Evolutionary conservation across 2,329 filamentous ascomycete genomes (phyloP).

Genomic region (Akanthomyces lecanii): DNA sequence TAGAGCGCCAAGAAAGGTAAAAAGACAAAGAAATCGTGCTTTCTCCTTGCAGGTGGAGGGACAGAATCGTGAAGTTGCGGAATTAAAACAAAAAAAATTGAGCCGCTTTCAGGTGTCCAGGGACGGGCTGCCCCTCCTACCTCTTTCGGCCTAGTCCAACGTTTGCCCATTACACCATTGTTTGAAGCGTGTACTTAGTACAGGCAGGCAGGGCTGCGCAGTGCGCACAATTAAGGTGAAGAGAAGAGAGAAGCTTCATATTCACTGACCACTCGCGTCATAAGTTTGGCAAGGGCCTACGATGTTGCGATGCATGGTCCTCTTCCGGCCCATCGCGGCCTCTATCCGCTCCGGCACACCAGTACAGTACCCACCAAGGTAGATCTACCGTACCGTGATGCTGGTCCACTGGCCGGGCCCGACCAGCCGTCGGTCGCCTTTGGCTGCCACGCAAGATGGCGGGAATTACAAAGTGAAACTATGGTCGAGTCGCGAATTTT

Average conservation of each 20-base stretch:
- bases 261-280: neutral
- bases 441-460: neutral
- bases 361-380: neutral
- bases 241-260: neutral
- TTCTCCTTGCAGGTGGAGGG: constrained; percentile 5
- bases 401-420: neutral
- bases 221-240: neutral
- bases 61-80: constrained; percentile 9
- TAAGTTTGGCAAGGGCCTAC: neutral
- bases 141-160: constrained; percentile 21
- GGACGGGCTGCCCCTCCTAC: constrained; percentile 31
- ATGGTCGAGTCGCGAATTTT: too few relatives aligned
- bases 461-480: neutral
- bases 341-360: neutral
- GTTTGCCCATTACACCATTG: neutral
- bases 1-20: neutral
- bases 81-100: constrained; percentile 19
- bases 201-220: neutral
- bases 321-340: neutral
- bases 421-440: neutral
- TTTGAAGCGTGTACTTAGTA: neutral
- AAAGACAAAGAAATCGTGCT: neutral
- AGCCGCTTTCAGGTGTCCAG: constrained; percentile 19
- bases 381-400: neutral
- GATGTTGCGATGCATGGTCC: neutral